Evolutionary conservation across 129 eudicot genomes (phyloP).

Genomic region (Artemisia annua): DNA sequence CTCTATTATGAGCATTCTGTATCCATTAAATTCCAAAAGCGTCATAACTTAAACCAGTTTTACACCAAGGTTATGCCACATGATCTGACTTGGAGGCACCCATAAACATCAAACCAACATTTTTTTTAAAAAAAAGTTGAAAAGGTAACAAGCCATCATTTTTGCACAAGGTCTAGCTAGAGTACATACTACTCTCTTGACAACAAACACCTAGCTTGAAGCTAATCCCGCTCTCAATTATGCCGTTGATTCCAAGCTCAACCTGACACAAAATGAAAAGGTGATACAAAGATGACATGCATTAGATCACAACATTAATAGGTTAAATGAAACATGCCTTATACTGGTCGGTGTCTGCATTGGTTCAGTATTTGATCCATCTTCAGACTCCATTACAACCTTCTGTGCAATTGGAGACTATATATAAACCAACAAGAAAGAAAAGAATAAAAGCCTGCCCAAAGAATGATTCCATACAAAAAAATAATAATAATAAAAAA

Average conservation of each 20-base stretch:
- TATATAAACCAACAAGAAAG: conserved; percentile 17
- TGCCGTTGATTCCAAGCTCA: conserved; percentile 43
- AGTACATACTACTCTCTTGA: background rate
- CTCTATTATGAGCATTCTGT: background rate
- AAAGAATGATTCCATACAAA: background rate
- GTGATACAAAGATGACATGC: conserved; percentile 5
- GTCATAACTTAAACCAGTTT: background rate
- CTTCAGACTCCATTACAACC: conserved; percentile 34
- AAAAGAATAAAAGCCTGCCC: background rate
- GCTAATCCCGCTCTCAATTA: conserved; percentile 8
- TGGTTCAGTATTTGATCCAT: conserved; percentile 35
- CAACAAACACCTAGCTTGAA: conserved; percentile 14
- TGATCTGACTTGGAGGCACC: background rate
- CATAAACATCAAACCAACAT: background rate
- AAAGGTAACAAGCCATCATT: conserved; percentile 26
- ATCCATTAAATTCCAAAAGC: conserved; percentile 14
- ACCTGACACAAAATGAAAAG: conserved; percentile 19
- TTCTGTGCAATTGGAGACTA: conserved; percentile 28
- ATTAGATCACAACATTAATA: background rate
- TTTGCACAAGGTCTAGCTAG: conserved; percentile 10
- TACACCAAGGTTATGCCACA: conserved; percentile 16
- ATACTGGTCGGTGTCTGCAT: conserved; percentile 31
- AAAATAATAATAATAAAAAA: background rate
- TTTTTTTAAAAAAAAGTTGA: background rate
- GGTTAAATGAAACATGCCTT: conserved; percentile 26